Conservation (phyloP, 2,329 filamentous ascomycete species). For the Ceratocystis papillata region DNA sequence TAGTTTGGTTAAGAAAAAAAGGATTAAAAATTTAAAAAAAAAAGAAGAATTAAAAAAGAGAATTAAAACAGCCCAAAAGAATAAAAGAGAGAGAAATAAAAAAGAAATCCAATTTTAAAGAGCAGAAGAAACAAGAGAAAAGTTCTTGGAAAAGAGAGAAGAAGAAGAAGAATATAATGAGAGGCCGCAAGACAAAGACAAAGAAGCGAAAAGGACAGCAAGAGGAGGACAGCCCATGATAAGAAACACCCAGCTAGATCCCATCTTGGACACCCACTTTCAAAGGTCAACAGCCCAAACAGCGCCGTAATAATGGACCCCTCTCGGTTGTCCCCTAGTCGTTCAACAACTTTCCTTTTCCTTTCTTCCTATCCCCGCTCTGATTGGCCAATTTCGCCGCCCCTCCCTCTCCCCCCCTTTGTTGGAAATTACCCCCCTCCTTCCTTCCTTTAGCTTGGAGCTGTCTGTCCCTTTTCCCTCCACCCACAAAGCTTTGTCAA, state of each 20-base stretch:
- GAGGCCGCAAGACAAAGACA: no score
- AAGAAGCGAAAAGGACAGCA: no score
- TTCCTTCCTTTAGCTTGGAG: not conserved
- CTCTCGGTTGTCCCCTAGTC: no score
- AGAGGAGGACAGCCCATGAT: no score
- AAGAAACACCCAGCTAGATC: no score
- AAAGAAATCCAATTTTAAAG: constrained; percentile 9
- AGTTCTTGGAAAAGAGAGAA: not conserved
- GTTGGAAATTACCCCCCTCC: constrained; percentile 7
- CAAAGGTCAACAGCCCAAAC: no score
- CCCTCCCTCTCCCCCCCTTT: not conserved
- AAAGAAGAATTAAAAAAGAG: constrained; percentile 28
- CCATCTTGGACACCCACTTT: no score
- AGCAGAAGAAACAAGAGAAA: constrained; percentile 7
- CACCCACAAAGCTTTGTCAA: not conserved
- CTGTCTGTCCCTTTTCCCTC: no score
- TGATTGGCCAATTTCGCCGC: constrained; percentile 4
- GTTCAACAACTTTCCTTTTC: no score
- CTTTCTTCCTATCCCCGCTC: not conserved
- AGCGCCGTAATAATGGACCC: no score
- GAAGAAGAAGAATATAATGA: not conserved
- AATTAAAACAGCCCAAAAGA: constrained; percentile 28
- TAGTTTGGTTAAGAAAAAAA: constrained; percentile 14
- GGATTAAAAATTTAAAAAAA: constrained; percentile 25
- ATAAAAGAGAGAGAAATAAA: constrained; percentile 28